A percentile compares a stretch with the other conserved stretches of the same genome.
phyloP scores from a whole-genome alignment of 108 stramenopile genomes.

The Cylindrotheca fusiformis region DNA sequence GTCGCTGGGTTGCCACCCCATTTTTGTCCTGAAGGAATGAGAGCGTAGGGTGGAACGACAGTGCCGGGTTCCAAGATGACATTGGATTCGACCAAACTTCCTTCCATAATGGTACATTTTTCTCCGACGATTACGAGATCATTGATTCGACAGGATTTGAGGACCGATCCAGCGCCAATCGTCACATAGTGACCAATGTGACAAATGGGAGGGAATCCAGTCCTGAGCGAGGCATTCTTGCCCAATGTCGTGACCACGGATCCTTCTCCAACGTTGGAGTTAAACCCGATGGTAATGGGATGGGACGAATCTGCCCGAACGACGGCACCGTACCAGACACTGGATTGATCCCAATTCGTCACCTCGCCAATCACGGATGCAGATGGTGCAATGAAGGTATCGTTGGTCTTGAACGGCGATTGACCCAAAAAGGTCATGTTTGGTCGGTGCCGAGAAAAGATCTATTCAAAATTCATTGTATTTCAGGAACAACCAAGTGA shows the following conservation, averaged over 20 bases:
- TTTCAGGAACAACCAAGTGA: neutral
- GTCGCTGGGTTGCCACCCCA: constrained; percentile 94
- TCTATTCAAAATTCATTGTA: neutral
- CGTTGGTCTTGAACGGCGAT: constrained; percentile 82
- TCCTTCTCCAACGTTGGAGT: constrained; percentile 87
- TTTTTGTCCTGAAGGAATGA: constrained; percentile 83
- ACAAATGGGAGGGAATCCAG: constrained; percentile 82
- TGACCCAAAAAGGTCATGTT: constrained; percentile 72
- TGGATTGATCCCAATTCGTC: constrained; percentile 90
- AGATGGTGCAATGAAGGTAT: constrained; percentile 94
- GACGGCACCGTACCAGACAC: constrained; percentile 97
- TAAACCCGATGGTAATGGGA: constrained; percentile 82
- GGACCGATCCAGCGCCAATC: constrained; percentile 78
- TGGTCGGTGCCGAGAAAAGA: constrained; percentile 76
- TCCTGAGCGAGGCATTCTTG: constrained; percentile 48
- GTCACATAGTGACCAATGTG: constrained; percentile 83
- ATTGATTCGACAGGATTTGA: constrained; percentile 81
- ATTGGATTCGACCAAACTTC: constrained; percentile 80
- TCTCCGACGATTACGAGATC: constrained; percentile 84
- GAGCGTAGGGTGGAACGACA: constrained; percentile 82
- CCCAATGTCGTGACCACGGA: constrained; percentile 80
- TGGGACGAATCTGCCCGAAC: constrained; percentile 88
- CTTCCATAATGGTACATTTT: constrained; percentile 88
- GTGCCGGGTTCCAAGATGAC: constrained; percentile 89
- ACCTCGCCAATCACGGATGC: constrained; percentile 98